Conservation (phyloP, 2,329 filamentous ascomycete genomes). For the Whalleya microplaca region DNA sequence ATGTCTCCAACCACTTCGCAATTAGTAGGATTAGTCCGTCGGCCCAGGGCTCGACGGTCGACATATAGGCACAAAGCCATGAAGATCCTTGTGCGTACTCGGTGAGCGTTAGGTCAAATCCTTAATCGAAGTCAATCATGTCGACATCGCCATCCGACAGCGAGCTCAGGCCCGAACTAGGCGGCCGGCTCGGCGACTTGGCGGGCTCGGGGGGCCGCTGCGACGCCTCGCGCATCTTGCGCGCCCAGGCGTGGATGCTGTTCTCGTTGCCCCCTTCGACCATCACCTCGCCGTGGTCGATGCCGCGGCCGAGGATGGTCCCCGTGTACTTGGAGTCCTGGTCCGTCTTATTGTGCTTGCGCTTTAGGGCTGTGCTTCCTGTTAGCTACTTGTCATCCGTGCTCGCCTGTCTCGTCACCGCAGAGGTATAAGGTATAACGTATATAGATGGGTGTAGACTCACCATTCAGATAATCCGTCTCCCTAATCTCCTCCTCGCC, state of each 20-base stretch:
- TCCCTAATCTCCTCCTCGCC: constrained; percentile 49
- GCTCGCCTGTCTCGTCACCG: constrained; percentile 32
- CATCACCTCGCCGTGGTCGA: constrained; percentile 71
- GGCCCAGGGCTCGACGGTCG: too few relatives aligned
- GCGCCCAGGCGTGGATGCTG: constrained; percentile 69
- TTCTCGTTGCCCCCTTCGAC: constrained; percentile 77
- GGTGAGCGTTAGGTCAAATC: neutral
- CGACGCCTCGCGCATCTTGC: constrained; percentile 42
- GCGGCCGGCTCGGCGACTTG: constrained; percentile 43
- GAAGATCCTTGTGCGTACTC: neutral
- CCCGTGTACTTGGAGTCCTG: constrained; percentile 86
- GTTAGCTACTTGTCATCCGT: constrained; percentile 4
- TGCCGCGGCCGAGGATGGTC: constrained; percentile 76
- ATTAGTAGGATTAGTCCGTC: too few relatives aligned
- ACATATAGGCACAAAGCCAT: neutral
- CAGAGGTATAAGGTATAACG: neutral
- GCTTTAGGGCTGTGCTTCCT: constrained; percentile 70
- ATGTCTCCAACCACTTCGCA: neutral
- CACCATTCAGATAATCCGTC: constrained; percentile 72
- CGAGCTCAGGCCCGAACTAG: constrained; percentile 61
- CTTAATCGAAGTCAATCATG: constrained; percentile 42
- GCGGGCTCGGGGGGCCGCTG: constrained; percentile 33
- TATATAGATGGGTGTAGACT: constrained; percentile 29
- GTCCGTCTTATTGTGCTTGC: constrained; percentile 87
- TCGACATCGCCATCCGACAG: constrained; percentile 51